Percentiles rank a stretch among this genome's conserved stretches.
These are phyloP conservation scores for Pelargonium citronellum DNA, from an alignment of 441 rosid species.

Conservation along the genomic window DNA sequence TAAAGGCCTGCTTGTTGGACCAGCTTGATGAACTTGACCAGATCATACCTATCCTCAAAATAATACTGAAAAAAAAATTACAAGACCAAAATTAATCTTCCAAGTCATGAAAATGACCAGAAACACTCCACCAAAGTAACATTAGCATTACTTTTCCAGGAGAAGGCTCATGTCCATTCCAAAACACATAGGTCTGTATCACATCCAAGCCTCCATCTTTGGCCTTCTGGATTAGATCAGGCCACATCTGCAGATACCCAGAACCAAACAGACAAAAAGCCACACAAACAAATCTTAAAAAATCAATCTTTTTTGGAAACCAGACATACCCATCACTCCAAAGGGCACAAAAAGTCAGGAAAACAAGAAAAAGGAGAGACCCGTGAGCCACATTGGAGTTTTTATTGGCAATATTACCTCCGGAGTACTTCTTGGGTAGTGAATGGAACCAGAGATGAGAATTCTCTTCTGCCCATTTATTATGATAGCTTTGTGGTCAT, in stretches of 20 bases:
- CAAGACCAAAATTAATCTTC: neutral
- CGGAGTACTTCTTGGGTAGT: slow-evolving; percentile 45
- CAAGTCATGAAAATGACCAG: neutral
- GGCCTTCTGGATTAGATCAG: slow-evolving; percentile 8
- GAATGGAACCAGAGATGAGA: slow-evolving; percentile 44
- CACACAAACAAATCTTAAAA: neutral
- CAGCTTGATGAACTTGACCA: slow-evolving; percentile 27
- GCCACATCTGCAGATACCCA: slow-evolving; percentile 20
- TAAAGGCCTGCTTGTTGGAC: slow-evolving; percentile 29
- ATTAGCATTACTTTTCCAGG: slow-evolving; percentile 23
- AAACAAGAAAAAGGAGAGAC: slow-evolving; percentile 2
- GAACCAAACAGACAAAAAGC: slow-evolving; percentile 5
- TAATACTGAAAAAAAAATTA: slow-evolving; percentile 22
- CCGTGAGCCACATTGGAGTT: slow-evolving; percentile 5
- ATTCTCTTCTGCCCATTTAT: slow-evolving; percentile 49
- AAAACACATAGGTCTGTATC: slow-evolving; percentile 27
- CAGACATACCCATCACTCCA: slow-evolving; percentile 6
- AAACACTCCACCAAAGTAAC: neutral
- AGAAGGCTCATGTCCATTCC: slow-evolving; percentile 30
- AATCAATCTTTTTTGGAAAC: too few relatives aligned
- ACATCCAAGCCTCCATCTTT: slow-evolving; percentile 15
- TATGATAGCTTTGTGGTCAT: slow-evolving; percentile 45
- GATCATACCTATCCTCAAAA: slow-evolving; percentile 19
- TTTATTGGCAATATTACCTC: slow-evolving; percentile 26
- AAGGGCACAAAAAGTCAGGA: neutral